A percentile compares a stretch with the other conserved stretches of the same genome.
These are phyloP conservation scores for Coemansia sp. DNA, from an alignment of 192 early-diverging fungal genomes.

Conservation along the genomic window DNA sequence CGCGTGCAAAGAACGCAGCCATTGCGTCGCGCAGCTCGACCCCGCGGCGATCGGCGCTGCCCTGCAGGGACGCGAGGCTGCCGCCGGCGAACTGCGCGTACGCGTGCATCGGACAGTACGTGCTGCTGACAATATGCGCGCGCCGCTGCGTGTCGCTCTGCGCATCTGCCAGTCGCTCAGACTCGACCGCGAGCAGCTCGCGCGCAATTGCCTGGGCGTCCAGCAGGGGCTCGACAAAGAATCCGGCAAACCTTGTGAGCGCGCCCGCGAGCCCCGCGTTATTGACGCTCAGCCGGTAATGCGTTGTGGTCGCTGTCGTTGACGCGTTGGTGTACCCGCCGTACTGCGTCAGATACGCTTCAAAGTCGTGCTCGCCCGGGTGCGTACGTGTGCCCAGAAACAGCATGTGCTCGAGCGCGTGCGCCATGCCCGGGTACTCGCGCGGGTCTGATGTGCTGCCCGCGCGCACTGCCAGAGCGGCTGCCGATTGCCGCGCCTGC, in stretches of 20 bases:
- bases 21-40: conserved; percentile 73
- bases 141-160: conserved; percentile 61
- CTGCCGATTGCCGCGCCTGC: conserved; percentile 54
- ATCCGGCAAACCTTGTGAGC: conserved; percentile 74
- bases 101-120: conserved; percentile 52
- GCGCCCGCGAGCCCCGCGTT: conserved; percentile 54
- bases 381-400: conserved; percentile 69
- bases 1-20: conserved; percentile 71
- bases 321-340: conserved; percentile 30
- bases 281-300: conserved; percentile 19
- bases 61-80: conserved; percentile 71
- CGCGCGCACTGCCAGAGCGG: conserved; percentile 56
- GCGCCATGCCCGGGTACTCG: conserved; percentile 61
- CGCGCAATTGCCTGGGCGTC: conserved; percentile 73
- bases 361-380: conserved; percentile 62
- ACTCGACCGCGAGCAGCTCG: conserved; percentile 88
- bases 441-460: conserved; percentile 59
- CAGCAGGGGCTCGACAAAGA: conserved; percentile 87
- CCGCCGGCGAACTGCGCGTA: conserved; percentile 79
- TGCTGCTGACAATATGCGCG: conserved; percentile 27
- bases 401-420: conserved; percentile 68
- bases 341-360: conserved; percentile 20
- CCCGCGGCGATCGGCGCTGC: conserved; percentile 42
- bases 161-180: conserved; percentile 84
- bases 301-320: conserved; percentile 11